These are phyloP conservation scores for Arthromyces matolae DNA, from an alignment of 768 basidiomycete genomes.

Conservation along the genomic window DNA sequence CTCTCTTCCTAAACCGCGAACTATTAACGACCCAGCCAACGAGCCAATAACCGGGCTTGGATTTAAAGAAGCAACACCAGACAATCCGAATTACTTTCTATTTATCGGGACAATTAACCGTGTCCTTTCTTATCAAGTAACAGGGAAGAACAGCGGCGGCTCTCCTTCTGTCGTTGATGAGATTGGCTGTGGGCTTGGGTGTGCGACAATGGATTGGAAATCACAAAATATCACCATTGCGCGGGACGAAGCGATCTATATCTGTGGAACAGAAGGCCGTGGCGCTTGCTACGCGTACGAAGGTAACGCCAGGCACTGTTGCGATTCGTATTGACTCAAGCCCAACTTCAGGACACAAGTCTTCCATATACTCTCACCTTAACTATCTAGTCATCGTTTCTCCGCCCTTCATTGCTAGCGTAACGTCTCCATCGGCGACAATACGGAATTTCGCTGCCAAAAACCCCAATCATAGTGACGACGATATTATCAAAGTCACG, in stretches of 20 bases:
- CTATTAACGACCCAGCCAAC: constrained; percentile 75
- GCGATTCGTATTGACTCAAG: not conserved
- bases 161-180: constrained; percentile 76
- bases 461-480: constrained; percentile 37
- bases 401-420: constrained; percentile 71
- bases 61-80: constrained; percentile 63
- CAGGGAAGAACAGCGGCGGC: constrained; percentile 67
- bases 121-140: constrained; percentile 72
- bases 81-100: constrained; percentile 50
- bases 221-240: constrained; percentile 79
- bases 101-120: constrained; percentile 88
- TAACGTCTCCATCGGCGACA: constrained; percentile 65
- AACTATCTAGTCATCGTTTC: constrained; percentile 90
- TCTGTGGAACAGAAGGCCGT: constrained; percentile 77
- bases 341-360: constrained; percentile 57
- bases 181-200: constrained; percentile 79
- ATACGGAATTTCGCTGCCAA: constrained; percentile 70
- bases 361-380: constrained; percentile 68
- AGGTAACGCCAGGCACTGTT: constrained; percentile 43
- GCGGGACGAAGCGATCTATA: constrained; percentile 87
- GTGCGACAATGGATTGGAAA: constrained; percentile 76
- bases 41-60: constrained; percentile 94
- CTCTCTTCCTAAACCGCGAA: constrained; percentile 79
- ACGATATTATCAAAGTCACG: constrained; percentile 74
- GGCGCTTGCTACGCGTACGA: constrained; percentile 90